Percentiles rank a stretch among this genome's conserved stretches.
phyloP scores from a whole-genome alignment of 306 rosid species.

The Cucurbita maxima region DNA sequence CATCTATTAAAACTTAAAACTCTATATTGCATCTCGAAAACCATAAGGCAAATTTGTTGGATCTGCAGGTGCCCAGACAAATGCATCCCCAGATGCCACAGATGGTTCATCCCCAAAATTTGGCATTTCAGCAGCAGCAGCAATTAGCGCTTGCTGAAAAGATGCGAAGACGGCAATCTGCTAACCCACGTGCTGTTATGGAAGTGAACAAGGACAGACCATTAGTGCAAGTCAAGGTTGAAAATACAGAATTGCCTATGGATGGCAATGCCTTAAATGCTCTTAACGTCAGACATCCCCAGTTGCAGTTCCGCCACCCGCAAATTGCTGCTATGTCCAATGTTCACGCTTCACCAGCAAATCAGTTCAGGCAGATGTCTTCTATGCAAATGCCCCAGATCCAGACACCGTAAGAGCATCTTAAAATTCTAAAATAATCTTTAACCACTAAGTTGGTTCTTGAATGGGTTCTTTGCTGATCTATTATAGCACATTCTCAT shows the following conservation, averaged over 20 bases:
- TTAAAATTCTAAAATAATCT: conserved; percentile 2
- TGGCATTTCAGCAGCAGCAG: conserved; percentile 39
- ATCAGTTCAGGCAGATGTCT: conserved; percentile 62
- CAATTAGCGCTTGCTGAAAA: conserved; percentile 37
- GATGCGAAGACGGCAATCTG: conserved; percentile 40
- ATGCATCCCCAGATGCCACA: conserved; percentile 70
- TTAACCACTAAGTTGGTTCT: neutral
- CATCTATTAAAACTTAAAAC: neutral
- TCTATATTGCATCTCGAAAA: neutral
- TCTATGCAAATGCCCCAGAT: conserved; percentile 49
- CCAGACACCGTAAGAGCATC: conserved; percentile 53
- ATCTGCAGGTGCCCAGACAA: conserved; percentile 46
- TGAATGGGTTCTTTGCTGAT: neutral
- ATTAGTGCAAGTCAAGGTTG: conserved; percentile 77
- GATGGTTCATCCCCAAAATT: conserved; percentile 29
- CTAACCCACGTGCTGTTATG: conserved; percentile 46
- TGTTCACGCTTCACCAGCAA: conserved; percentile 40
- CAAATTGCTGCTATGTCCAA: conserved; percentile 55
- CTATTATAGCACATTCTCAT: conserved; percentile 2
- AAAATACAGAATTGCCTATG: conserved; percentile 50
- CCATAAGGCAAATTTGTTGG: neutral
- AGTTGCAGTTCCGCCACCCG: conserved; percentile 70
- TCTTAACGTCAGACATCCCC: conserved; percentile 42
- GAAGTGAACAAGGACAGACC: conserved; percentile 70
- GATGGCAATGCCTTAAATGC: conserved; percentile 42